Evolutionary conservation across 164 flowering plant species (phyloP), one percentile per base, ranked within the genome.

Genomic region (Tinospora cordifolia): DNA sequence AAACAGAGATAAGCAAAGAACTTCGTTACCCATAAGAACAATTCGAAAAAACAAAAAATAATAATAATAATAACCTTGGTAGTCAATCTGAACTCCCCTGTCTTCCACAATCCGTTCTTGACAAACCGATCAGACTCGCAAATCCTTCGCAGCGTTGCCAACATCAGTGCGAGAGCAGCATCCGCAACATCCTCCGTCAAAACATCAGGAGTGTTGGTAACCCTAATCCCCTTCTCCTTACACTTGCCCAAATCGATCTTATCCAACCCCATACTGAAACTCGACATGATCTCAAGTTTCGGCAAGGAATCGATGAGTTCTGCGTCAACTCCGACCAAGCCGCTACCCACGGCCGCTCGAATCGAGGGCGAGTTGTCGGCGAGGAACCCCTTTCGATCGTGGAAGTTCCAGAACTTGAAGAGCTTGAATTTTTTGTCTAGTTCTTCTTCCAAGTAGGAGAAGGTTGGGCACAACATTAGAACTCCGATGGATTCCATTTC

Each of bases 111-210:
- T 41, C 94, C 95, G 9, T 74, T 76, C 72, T 90, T 83, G 12
- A 90, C 94, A 76, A 77, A 89, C 67, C 86, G 79, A 79, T 90
- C 94, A 39, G 84, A 57, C 62, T 59, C 93, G 72, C 88, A 84
- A 71, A 90, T 54, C 78, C 72, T 75, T 77, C 98, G 79, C 80
- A 88, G 59, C 14, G 85, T 82, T 0, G 90, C 83, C 78, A 92
- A 58, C 36, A 83, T 82, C 83, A 94, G 69, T 15, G 84, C 98
- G 30, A 94, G 81, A 6, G 97, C 95, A 71, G 87, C 54, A 66
- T 94, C 98, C 3, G 98, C 98, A 21, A 91, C 98, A 65, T 90
- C 96, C 11, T 94, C 98, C 8, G 97, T 91, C 79, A 93, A 71
- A 22, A 91, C 97, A 77, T 94, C 96, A 0, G 98, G 97, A 0